Evolutionary conservation across 106 monocot genomes (phyloP).

Genomic region (Cymbidium sinense): DNA sequence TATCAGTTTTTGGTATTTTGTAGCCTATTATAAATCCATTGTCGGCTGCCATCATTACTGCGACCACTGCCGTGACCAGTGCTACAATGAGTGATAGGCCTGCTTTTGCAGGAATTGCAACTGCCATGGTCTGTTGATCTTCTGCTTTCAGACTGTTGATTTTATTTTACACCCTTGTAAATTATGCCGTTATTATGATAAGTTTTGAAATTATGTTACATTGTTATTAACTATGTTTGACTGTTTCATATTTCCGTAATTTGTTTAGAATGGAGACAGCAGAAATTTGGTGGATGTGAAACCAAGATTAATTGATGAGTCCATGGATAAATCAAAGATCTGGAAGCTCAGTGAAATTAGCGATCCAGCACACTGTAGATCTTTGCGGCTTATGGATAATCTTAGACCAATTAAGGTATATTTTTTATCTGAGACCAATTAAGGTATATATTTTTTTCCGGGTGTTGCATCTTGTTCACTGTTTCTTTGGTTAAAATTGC

Average conservation of each 20-base stretch:
- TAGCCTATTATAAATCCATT: conserved; percentile 69
- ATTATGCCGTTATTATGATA: not conserved
- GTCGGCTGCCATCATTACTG: conserved; percentile 27
- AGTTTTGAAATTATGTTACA: not conserved
- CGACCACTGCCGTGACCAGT: conserved; percentile 11
- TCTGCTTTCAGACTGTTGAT: not conserved
- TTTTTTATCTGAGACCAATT: conserved; percentile 48
- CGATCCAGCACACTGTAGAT: conserved; percentile 67
- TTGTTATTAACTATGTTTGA: not conserved
- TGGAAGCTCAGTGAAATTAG: conserved; percentile 84
- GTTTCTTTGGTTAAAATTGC: not conserved
- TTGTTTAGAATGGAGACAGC: conserved; percentile 49
- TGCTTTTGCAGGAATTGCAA: conserved; percentile 31
- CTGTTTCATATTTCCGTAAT: not conserved
- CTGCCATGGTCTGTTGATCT: conserved; percentile 43
- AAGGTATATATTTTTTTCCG: conserved; percentile 42
- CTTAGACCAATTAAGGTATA: conserved; percentile 71
- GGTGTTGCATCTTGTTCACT: not conserved
- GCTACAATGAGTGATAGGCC: conserved; percentile 43
- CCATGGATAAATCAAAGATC: conserved; percentile 68
- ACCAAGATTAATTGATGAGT: conserved; percentile 63
- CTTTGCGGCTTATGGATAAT: conserved; percentile 65
- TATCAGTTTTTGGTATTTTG: conserved; percentile 6
- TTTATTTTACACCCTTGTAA: not conserved
- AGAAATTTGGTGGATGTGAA: conserved; percentile 67